Evolutionary conservation across 2,329 filamentous ascomycete species (phyloP).

Genomic region (Calonectria hongkongensis): DNA sequence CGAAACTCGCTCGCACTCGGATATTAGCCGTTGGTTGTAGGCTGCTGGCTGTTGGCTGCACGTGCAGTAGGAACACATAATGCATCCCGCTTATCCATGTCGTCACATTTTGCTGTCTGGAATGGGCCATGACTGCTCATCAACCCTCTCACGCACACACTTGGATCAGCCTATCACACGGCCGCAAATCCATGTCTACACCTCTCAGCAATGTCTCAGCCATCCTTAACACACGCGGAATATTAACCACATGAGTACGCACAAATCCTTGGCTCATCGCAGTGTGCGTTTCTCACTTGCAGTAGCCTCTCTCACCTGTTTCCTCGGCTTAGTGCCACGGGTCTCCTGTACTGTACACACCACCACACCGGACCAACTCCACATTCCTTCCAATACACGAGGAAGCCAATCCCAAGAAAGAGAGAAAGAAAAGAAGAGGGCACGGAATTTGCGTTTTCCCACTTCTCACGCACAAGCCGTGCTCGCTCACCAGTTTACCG

Average conservation of each 20-base stretch:
- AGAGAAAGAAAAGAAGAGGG: neutral
- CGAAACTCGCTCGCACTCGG: neutral
- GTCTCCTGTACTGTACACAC: neutral
- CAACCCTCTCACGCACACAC: neutral
- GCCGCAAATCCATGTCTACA: neutral
- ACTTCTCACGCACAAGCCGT: conserved; percentile 1
- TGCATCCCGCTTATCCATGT: neutral
- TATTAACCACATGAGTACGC: conserved; percentile 1
- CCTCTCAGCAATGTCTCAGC: neutral
- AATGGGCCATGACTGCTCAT: neutral
- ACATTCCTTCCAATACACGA: no score
- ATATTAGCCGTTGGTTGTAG: neutral
- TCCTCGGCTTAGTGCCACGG: neutral
- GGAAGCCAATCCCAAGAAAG: neutral
- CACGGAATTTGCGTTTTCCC: neutral
- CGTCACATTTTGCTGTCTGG: neutral
- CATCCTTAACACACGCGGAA: neutral
- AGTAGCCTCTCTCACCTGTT: neutral
- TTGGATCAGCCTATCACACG: neutral
- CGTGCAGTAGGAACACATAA: no score
- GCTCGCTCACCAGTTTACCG: neutral
- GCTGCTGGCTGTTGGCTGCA: neutral
- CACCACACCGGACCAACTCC: neutral
- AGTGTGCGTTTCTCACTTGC: neutral
- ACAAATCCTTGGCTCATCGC: neutral